phyloP scores from a whole-genome alignment of 2,329 filamentous ascomycete species.

The Clarireedia paspali region DNA sequence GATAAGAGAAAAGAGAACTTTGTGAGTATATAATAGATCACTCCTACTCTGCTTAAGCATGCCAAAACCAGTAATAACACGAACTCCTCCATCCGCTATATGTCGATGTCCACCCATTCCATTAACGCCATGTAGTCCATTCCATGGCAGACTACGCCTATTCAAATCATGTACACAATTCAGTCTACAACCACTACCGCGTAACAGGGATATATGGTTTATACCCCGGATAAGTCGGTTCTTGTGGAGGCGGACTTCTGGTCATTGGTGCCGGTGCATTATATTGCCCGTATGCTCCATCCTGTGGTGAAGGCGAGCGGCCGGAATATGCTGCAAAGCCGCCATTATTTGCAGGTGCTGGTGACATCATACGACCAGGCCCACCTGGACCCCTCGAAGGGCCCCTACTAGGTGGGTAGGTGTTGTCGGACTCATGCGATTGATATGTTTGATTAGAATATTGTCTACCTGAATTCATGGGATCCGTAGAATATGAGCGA shows the following conservation, averaged over 20 bases:
- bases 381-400: conserved; percentile 17
- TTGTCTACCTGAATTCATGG: conserved; percentile 6
- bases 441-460: conserved; percentile 7
- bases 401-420: conserved; percentile 3
- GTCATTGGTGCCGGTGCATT: background rate
- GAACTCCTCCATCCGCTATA: too few species aligned
- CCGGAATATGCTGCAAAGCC: conserved; percentile 11
- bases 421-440: background rate
- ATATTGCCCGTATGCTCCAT: background rate
- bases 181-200: background rate
- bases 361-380: conserved; percentile 18
- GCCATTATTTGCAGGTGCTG: conserved; percentile 20
- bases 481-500: conserved; percentile 22
- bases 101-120: too few species aligned
- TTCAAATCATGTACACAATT: too few species aligned
- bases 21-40: too few species aligned
- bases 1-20: too few species aligned
- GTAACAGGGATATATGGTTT: background rate
- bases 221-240: conserved; percentile 3
- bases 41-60: too few species aligned
- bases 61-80: too few species aligned
- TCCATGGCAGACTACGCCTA: too few species aligned
- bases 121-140: too few species aligned
- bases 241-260: conserved; percentile 1
- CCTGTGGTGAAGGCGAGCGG: background rate